Evolutionary conservation across 2,329 filamentous ascomycete genomes (phyloP).

Genomic region (Hypoxylon rubiginosum): DNA sequence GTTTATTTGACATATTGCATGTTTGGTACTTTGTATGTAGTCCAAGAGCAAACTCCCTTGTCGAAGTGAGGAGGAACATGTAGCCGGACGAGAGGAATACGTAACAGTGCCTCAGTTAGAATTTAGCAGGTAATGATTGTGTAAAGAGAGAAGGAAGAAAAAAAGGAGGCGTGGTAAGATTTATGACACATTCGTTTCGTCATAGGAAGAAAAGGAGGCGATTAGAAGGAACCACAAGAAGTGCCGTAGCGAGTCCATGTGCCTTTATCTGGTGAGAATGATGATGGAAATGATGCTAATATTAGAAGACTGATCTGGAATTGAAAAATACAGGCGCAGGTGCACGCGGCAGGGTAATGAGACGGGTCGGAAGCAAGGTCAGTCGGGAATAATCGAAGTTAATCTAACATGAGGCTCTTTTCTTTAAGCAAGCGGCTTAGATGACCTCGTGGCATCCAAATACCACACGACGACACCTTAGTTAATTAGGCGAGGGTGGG

Average conservation of each 20-base stretch:
- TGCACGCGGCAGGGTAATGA: conserved; percentile 14
- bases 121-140: conserved; percentile 1
- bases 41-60: not conserved
- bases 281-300: conserved; percentile 25
- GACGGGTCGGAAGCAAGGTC: conserved; percentile 31
- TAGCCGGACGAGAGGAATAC: conserved; percentile 6
- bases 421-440: conserved; percentile 32
- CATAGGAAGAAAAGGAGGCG: conserved; percentile 12
- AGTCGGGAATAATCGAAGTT: conserved; percentile 36
- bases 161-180: conserved; percentile 8
- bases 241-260: conserved; percentile 20
- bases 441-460: conserved; percentile 40
- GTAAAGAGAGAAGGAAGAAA: not conserved
- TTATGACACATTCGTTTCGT: conserved; percentile 11
- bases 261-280: conserved; percentile 10
- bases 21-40: conserved; percentile 1
- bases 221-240: conserved; percentile 7
- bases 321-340: not conserved
- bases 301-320: conserved; percentile 38
- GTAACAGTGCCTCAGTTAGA: not conserved
- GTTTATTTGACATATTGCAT: conserved; percentile 20
- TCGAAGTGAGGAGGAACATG: conserved; percentile 7
- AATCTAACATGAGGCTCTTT: conserved; percentile 44
- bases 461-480: conserved; percentile 33
- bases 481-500: conserved; percentile 34